phyloP scores from a whole-genome alignment of 2,329 filamentous ascomycete species.

The Ustulina deusta region DNA sequence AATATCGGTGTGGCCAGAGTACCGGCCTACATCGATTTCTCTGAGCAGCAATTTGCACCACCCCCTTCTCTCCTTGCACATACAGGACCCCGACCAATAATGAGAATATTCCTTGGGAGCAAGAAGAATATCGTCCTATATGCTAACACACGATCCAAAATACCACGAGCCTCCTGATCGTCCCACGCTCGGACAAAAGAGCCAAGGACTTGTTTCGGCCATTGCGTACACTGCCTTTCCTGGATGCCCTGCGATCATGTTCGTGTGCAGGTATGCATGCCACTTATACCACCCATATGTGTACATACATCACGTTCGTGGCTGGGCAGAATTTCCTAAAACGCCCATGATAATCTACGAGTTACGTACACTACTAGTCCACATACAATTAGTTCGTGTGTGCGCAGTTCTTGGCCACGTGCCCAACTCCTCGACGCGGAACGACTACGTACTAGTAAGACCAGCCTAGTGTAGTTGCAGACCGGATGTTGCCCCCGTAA shows the following conservation, averaged over 20 bases:
- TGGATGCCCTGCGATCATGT: constrained; percentile 9
- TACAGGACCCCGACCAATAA: background rate
- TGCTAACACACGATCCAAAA: constrained; percentile 23
- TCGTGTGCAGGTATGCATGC: constrained; percentile 3
- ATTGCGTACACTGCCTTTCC: constrained; percentile 8
- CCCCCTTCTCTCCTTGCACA: constrained; percentile 4
- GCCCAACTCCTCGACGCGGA: constrained; percentile 12
- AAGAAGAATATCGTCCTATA: constrained; percentile 14
- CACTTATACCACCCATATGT: background rate
- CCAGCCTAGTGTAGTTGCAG: constrained; percentile 32
- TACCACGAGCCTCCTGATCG: constrained; percentile 31
- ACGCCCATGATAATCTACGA: background rate
- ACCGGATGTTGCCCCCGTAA: constrained; percentile 29
- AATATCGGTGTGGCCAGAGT: background rate
- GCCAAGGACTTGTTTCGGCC: constrained; percentile 25
- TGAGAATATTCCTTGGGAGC: background rate
- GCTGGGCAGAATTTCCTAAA: background rate
- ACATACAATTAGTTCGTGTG: constrained; percentile 13
- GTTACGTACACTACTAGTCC: background rate
- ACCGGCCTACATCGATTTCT: background rate
- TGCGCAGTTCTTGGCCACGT: constrained; percentile 29
- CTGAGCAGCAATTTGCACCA: background rate
- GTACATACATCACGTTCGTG: background rate
- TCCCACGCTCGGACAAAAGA: constrained; percentile 29
- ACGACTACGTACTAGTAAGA: constrained; percentile 13